Percentiles rank a stretch among this genome's conserved stretches.
These are phyloP conservation scores for Avena atlantica DNA, from an alignment of 176 grass and related monocot genomes.

Conservation along the genomic window DNA sequence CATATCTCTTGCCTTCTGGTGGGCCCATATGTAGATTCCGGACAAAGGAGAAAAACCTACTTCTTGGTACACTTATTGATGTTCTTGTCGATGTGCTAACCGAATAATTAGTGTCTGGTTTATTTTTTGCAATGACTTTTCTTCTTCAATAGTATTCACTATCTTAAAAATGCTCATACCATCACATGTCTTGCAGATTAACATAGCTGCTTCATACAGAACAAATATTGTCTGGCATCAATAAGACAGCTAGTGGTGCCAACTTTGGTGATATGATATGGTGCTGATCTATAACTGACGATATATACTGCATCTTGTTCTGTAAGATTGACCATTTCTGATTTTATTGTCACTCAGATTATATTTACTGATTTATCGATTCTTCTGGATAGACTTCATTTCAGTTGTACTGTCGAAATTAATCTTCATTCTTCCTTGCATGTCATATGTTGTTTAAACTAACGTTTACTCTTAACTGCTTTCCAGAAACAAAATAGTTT, in stretches of 20 bases:
- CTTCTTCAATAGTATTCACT: slow-evolving; percentile 11
- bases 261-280: slow-evolving; percentile 36
- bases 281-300: slow-evolving; percentile 35
- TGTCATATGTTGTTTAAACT: slow-evolving; percentile 20
- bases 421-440: neutral
- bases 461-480: neutral
- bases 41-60: slow-evolving; percentile 38
- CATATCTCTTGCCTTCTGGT: slow-evolving; percentile 39
- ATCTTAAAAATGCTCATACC: slow-evolving; percentile 40
- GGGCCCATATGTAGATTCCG: slow-evolving; percentile 43
- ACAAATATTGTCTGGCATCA: slow-evolving; percentile 15
- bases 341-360: neutral
- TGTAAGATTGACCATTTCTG: slow-evolving; percentile 12
- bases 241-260: neutral
- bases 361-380: slow-evolving; percentile 18
- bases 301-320: slow-evolving; percentile 29
- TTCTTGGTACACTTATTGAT: slow-evolving; percentile 44
- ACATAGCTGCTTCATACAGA: neutral
- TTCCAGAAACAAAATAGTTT: slow-evolving; percentile 17
- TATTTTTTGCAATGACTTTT: slow-evolving; percentile 33
- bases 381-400: slow-evolving; percentile 16
- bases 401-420: slow-evolving; percentile 13
- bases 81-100: slow-evolving; percentile 33
- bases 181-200: slow-evolving; percentile 37
- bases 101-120: slow-evolving; percentile 36